Percentiles rank a stretch among this genome's conserved stretches.
Conservation (phyloP, 2,329 filamentous ascomycete genomes). For the Fusarium irregulare region DNA sequence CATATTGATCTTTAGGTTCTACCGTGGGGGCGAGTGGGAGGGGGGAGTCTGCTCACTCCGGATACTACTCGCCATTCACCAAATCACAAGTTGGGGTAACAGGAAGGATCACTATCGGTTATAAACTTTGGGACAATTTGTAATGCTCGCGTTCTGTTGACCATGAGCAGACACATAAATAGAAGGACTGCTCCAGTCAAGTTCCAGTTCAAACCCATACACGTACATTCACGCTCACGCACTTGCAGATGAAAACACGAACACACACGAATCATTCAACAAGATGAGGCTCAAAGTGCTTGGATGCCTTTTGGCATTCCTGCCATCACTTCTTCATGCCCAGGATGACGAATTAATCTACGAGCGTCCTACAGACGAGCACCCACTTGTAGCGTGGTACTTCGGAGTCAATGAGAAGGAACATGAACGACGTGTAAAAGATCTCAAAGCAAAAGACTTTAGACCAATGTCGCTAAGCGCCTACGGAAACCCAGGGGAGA, state of each 20-base stretch:
- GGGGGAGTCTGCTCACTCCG: background rate
- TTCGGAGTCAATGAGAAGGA: background rate
- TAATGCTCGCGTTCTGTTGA: background rate
- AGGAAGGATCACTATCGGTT: background rate
- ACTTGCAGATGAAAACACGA: background rate
- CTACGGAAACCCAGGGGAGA: constrained; percentile 16
- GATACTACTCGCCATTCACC: background rate
- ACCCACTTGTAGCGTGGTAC: constrained; percentile 9
- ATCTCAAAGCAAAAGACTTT: background rate
- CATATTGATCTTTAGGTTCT: background rate
- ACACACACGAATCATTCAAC: too few species aligned
- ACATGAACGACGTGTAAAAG: constrained; percentile 1
- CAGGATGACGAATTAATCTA: background rate
- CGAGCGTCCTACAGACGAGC: background rate
- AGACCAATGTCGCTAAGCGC: constrained; percentile 26
- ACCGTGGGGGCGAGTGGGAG: background rate
- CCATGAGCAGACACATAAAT: background rate
- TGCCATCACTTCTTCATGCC: background rate
- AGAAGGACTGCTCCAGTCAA: background rate
- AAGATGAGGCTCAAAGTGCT: constrained; percentile 5
- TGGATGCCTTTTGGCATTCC: constrained; percentile 5
- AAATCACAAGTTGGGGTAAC: background rate
- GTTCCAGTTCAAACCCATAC: background rate
- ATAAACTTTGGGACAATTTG: background rate
- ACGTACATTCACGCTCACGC: background rate